Conservation (phyloP, 2,329 filamentous ascomycete genomes). For the Metarhizium rileyi region DNA sequence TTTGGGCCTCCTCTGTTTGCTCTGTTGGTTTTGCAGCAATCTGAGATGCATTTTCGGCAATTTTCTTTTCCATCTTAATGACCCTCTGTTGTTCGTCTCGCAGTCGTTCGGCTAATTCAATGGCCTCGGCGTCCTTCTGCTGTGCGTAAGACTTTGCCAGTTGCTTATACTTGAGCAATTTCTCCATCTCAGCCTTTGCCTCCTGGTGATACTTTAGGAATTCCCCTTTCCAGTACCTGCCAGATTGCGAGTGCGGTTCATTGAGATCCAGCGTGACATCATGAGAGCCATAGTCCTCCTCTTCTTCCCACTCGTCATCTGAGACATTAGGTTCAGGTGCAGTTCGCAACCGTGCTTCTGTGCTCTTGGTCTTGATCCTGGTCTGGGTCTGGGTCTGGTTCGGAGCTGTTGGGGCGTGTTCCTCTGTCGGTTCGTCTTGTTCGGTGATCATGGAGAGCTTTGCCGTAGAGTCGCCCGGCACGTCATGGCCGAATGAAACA, state of each 20-base stretch:
- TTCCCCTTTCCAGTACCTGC: constrained; percentile 71
- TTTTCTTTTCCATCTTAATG: constrained; percentile 50
- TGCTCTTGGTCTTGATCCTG: constrained; percentile 2
- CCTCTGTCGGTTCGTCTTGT: constrained; percentile 37
- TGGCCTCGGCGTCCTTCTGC: constrained; percentile 64
- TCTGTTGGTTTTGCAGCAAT: constrained; percentile 28
- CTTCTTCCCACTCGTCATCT: constrained; percentile 36
- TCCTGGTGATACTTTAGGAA: constrained; percentile 66
- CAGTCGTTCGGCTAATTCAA: constrained; percentile 54
- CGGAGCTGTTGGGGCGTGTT: constrained; percentile 19
- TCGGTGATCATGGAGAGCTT: constrained; percentile 21
- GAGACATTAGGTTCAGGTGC: constrained; percentile 12
- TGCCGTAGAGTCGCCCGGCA: constrained; percentile 21
- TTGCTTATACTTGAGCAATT: constrained; percentile 70
- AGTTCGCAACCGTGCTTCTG: neutral
- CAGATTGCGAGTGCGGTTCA: constrained; percentile 65
- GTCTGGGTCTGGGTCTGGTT: constrained; percentile 18
- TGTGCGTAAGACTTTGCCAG: constrained; percentile 70
- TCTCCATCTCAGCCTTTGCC: constrained; percentile 64
- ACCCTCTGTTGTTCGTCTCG: constrained; percentile 59
- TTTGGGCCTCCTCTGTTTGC: constrained; percentile 32
- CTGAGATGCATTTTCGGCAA: constrained; percentile 50
- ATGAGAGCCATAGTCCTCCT: constrained; percentile 35
- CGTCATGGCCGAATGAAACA: constrained; percentile 54
- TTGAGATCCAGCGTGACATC: constrained; percentile 63